Base-by-base conservation (phyloP, 495 filamentous ascomycete genomes). In the Tuber microsphaerosporum region DNA sequence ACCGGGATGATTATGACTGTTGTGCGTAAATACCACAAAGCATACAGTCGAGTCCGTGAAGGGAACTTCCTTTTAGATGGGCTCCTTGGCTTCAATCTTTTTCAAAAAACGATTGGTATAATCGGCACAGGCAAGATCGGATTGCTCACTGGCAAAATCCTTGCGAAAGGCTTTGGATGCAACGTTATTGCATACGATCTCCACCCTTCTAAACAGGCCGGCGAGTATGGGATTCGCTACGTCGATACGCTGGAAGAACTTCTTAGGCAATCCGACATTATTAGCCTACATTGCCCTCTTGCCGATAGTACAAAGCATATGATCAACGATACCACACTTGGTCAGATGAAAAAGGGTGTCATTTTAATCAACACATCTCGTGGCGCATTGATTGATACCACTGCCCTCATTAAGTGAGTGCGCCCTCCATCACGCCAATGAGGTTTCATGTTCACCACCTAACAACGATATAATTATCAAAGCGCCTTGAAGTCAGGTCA, bases 31-130 rank as follows among this genome's bases (percentile, higher is more conserved):
- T 90, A 89, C 22, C 91, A 92, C 81, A 89, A 90, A 37, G 88
- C 90, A 9, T 92, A 90, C 83, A 91, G 89, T 81, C 89, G 91
- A 19, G 90, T 91, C 31, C 89, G 90, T 44, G 91, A 92, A 83
- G 89, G 89, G 26, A 92, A 92, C 80, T 92, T 92, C 83, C 87
- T 85, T 70, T 87, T 92, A 42, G 88, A 90, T 77, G 87, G 90
- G 1, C 84, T 92, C 19, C 85, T 91, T 17, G 90, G 90, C 2
- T 84, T 83, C 42, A 91, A 89, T 0, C 82, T 92, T 12, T 79
- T 86, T 75, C 89, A 89, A 20, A 89, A 90, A 82, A 90, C 89
- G 9, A 89, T 89, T 12, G 88, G 88, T 14, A 81, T 89, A 42
- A 77, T 89, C 9, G 88, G 88, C 65, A 87, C 85, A 1, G 88